Evolutionary conservation across 2,329 filamentous ascomycete species (phyloP).

Genomic region (Biscogniauxia mediterranea): DNA sequence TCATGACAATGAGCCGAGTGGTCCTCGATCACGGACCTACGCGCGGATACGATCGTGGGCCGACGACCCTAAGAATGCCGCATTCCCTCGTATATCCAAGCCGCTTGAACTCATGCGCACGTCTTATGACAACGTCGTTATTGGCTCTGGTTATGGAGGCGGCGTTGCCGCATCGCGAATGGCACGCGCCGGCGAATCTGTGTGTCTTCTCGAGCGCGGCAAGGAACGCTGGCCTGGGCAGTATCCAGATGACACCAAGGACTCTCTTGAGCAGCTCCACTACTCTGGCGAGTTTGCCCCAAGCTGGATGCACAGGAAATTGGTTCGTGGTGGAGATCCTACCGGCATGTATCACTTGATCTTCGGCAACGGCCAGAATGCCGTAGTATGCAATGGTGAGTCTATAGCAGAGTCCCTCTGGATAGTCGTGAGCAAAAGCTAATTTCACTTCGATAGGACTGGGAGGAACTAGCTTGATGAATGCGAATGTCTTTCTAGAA

Average conservation of each 20-base stretch:
- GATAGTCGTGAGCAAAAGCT: background rate
- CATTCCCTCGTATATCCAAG: slow-evolving; percentile 54
- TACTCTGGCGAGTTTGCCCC: slow-evolving; percentile 54
- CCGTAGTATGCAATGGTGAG: slow-evolving; percentile 56
- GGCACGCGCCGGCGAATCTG: slow-evolving; percentile 57
- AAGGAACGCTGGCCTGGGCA: slow-evolving; percentile 66
- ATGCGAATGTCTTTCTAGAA: slow-evolving; percentile 65
- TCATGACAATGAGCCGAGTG: slow-evolving; percentile 35
- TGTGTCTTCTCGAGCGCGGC: slow-evolving; percentile 65
- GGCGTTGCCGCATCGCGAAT: slow-evolving; percentile 64
- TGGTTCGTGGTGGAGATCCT: slow-evolving; percentile 49
- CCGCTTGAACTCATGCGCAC: slow-evolving; percentile 56
- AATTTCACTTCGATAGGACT: slow-evolving; percentile 43
- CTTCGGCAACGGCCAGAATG: slow-evolving; percentile 62
- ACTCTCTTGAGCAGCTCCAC: slow-evolving; percentile 52
- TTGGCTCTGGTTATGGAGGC: slow-evolving; percentile 69
- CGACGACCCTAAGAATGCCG: slow-evolving; percentile 27
- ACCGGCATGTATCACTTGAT: slow-evolving; percentile 64
- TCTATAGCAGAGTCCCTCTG: slow-evolving; percentile 3
- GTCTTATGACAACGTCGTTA: slow-evolving; percentile 64
- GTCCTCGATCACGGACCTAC: slow-evolving; percentile 33
- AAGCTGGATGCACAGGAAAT: slow-evolving; percentile 38
- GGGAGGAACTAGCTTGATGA: slow-evolving; percentile 64
- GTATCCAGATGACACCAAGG: slow-evolving; percentile 50
- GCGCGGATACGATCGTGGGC: slow-evolving; percentile 31